Conservation (phyloP, 2,329 filamentous ascomycete genomes). For the Cytospora schulzeri region DNA sequence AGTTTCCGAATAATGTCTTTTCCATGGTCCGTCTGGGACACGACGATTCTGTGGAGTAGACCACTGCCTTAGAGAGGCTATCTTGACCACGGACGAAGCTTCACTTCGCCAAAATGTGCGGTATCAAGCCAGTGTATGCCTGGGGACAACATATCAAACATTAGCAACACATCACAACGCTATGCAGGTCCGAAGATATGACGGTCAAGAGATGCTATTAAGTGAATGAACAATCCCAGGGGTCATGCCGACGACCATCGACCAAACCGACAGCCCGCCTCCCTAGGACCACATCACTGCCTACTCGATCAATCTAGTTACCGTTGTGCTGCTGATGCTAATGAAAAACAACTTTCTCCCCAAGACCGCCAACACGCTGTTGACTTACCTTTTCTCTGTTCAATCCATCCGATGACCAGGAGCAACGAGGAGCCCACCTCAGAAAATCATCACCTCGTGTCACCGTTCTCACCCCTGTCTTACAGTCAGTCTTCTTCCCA, state of each 20-base stretch:
- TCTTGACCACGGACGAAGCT: too few relatives aligned
- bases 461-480: background rate
- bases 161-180: too few relatives aligned
- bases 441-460: background rate
- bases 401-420: slow-evolving; percentile 39
- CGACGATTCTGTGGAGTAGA: too few relatives aligned
- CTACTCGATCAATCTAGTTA: slow-evolving; percentile 24
- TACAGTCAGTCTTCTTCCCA: background rate
- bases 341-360: background rate
- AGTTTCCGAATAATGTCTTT: background rate
- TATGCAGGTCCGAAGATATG: background rate
- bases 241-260: slow-evolving; percentile 15
- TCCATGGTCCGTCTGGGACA: too few relatives aligned
- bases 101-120: too few relatives aligned
- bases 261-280: slow-evolving; percentile 9
- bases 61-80: too few relatives aligned
- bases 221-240: slow-evolving; percentile 24
- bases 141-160: background rate
- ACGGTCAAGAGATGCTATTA: slow-evolving; percentile 25
- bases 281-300: slow-evolving; percentile 23
- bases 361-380: slow-evolving; percentile 20
- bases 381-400: slow-evolving; percentile 18
- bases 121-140: background rate
- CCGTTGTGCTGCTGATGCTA: slow-evolving; percentile 9
- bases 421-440: background rate